These are phyloP conservation scores for Mikania micrantha DNA, from an alignment of 129 eudicot species.

Conservation along the genomic window DNA sequence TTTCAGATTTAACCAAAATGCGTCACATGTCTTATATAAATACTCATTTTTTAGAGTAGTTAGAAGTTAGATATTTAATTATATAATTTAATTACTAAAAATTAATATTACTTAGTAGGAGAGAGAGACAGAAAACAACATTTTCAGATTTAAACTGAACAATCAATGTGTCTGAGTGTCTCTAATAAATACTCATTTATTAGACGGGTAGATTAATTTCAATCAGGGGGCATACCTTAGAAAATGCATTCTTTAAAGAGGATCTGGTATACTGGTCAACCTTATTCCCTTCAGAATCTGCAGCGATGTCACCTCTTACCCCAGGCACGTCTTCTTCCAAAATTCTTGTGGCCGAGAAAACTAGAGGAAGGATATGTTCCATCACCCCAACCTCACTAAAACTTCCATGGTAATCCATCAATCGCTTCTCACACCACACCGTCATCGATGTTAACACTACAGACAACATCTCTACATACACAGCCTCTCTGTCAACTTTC, in stretches of 20 bases:
- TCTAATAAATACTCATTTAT: no score
- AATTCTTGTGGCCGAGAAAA: slow-evolving; percentile 53
- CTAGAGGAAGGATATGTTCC: slow-evolving; percentile 61
- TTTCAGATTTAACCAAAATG: no score
- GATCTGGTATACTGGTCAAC: slow-evolving; percentile 75
- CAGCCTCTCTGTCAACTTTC: slow-evolving; percentile 52
- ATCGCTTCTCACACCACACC: slow-evolving; percentile 57
- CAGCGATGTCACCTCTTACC: slow-evolving; percentile 36
- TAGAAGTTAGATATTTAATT: no score
- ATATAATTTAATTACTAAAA: no score
- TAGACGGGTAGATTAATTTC: no score
- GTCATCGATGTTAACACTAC: slow-evolving; percentile 42
- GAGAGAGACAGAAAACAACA: no score
- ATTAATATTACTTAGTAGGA: no score
- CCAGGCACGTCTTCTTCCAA: slow-evolving; percentile 54
- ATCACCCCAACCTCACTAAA: slow-evolving; percentile 40
- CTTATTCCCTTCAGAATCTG: slow-evolving; percentile 42
- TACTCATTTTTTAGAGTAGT: no score
- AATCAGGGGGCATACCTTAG: slow-evolving; percentile 73
- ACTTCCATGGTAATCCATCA: slow-evolving; percentile 57
- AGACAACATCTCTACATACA: slow-evolving; percentile 52
- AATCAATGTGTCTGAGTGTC: no score
- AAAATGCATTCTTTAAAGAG: slow-evolving; percentile 60
- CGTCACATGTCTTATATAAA: no score
- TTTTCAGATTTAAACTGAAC: no score